These are phyloP conservation scores for Mycosphaerelloides madeirae DNA, from an alignment of 2,329 filamentous ascomycete species.

Conservation along the genomic window DNA sequence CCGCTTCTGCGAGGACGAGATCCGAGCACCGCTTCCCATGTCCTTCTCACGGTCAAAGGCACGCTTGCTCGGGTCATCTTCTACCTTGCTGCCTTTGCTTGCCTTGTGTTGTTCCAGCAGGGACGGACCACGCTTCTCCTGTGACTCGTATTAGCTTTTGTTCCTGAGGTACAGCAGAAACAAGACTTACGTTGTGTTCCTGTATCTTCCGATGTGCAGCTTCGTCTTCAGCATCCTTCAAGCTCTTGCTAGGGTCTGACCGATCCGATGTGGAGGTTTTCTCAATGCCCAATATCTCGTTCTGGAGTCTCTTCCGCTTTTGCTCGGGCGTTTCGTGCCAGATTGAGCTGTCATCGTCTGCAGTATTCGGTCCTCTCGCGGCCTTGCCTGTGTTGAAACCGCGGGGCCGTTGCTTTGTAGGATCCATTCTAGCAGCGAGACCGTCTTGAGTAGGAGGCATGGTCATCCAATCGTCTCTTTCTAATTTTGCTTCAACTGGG, in stretches of 20 bases:
- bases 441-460: constrained; percentile 48
- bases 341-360: constrained; percentile 50
- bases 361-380: constrained; percentile 41
- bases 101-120: constrained; percentile 46
- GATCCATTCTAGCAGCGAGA: constrained; percentile 62
- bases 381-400: constrained; percentile 73
- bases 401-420: constrained; percentile 74
- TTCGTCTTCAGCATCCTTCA: constrained; percentile 16
- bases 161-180: background rate
- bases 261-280: constrained; percentile 35
- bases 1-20: constrained; percentile 63
- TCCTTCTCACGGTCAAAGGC: constrained; percentile 92
- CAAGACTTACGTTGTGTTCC: constrained; percentile 53
- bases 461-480: constrained; percentile 67
- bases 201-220: constrained; percentile 41
- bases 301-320: constrained; percentile 72
- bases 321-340: constrained; percentile 93
- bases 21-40: constrained; percentile 70
- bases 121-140: constrained; percentile 42
- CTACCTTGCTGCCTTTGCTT: constrained; percentile 52
- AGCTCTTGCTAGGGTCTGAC: constrained; percentile 4
- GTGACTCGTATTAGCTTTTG: constrained; percentile 24
- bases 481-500: constrained; percentile 34
- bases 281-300: constrained; percentile 73
- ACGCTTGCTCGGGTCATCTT: constrained; percentile 82